These are phyloP conservation scores for Lodderomyces beijingensis DNA, from an alignment of 1,139 yeast species.

Conservation along the genomic window DNA sequence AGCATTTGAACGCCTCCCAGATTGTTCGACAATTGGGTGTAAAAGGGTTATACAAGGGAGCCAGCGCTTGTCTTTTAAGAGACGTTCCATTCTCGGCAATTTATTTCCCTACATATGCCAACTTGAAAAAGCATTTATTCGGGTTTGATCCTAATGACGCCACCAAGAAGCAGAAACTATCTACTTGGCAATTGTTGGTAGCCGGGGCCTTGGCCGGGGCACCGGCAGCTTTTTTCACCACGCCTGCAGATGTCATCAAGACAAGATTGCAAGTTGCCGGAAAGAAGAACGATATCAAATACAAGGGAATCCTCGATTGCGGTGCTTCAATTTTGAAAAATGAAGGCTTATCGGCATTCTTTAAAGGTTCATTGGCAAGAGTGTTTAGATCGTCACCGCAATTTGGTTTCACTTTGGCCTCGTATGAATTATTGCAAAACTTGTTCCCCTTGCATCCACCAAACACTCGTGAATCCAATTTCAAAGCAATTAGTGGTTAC, in stretches of 20 bases:
- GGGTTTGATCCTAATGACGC: slow-evolving; percentile 71
- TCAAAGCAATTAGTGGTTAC: slow-evolving; percentile 43
- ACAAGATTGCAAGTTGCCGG: slow-evolving; percentile 90
- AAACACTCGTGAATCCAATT: slow-evolving; percentile 41
- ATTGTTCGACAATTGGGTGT: slow-evolving; percentile 79
- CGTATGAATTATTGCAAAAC: slow-evolving; percentile 75
- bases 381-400: slow-evolving; percentile 95
- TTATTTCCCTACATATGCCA: slow-evolving; percentile 96
- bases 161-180: slow-evolving; percentile 47
- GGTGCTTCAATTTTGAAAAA: slow-evolving; percentile 68
- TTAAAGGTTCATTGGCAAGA: slow-evolving; percentile 96
- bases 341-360: slow-evolving; percentile 76
- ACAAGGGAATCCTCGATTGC: slow-evolving; percentile 75
- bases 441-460: slow-evolving; percentile 46
- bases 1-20: slow-evolving; percentile 57
- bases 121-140: slow-evolving; percentile 76
- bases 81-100: slow-evolving; percentile 97
- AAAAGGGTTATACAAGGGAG: slow-evolving; percentile 87
- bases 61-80: slow-evolving; percentile 83
- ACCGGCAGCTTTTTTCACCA: slow-evolving; percentile 94
- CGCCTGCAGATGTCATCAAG: slow-evolving; percentile 95
- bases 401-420: slow-evolving; percentile 95
- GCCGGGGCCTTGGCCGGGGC: slow-evolving; percentile 97
- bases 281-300: slow-evolving; percentile 70
- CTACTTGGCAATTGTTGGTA: slow-evolving; percentile 75